phyloP scores from a whole-genome alignment of 805 yeast genomes.

The Saturnispora saitoi region DNA sequence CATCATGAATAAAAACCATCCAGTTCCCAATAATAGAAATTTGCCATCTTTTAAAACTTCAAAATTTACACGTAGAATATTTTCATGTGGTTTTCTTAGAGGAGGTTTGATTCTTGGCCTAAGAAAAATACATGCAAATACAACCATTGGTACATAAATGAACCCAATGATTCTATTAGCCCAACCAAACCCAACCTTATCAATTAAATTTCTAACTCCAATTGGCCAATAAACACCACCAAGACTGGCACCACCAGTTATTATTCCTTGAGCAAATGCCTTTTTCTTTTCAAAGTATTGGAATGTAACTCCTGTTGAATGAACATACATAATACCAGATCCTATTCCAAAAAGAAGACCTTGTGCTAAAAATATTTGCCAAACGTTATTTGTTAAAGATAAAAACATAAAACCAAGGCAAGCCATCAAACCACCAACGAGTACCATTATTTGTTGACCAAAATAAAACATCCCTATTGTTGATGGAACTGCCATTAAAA shows the following conservation, averaged over 20 bases:
- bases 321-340: conserved; percentile 47
- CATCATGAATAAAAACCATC: conserved; percentile 29
- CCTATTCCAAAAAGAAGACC: conserved; percentile 57
- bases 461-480: conserved; percentile 33
- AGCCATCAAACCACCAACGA: conserved; percentile 37
- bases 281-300: conserved; percentile 59
- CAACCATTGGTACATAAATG: conserved; percentile 27
- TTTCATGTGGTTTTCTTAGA: conserved; percentile 29
- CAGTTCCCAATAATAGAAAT: conserved; percentile 31
- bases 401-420: conserved; percentile 46
- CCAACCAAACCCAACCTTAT: conserved; percentile 36
- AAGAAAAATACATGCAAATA: conserved; percentile 17
- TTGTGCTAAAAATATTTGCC: conserved; percentile 64
- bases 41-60: conserved; percentile 32
- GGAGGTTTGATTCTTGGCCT: conserved; percentile 27
- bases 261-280: conserved; percentile 40
- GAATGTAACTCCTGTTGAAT: conserved; percentile 50
- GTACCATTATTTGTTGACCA: conserved; percentile 34
- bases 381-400: conserved; percentile 43
- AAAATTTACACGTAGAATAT: conserved; percentile 28
- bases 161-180: conserved; percentile 41
- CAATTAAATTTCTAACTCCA: conserved; percentile 37
- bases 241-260: conserved; percentile 40
- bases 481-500: conserved; percentile 41
- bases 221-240: conserved; percentile 45